These are phyloP conservation scores for Violaceomyces palustris DNA, from an alignment of 1,284 basidiomycete species.

Conservation along the genomic window DNA sequence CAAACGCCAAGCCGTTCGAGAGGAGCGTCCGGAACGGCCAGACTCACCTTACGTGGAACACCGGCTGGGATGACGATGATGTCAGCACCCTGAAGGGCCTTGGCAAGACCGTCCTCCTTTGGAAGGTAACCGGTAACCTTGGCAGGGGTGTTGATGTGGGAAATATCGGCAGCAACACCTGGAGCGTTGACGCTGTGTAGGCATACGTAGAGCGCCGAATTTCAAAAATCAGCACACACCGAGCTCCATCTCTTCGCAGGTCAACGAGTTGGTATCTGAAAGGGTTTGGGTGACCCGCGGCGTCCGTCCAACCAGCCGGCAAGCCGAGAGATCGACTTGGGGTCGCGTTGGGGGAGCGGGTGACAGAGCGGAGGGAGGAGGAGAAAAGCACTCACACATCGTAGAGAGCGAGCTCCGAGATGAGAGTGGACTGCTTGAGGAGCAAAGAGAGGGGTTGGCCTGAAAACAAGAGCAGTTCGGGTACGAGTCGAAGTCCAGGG, in stretches of 20 bases:
- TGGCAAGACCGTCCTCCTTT: conserved; percentile 70
- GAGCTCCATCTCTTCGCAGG: no score
- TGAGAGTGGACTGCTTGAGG: conserved; percentile 75
- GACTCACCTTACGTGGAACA: conserved; percentile 94
- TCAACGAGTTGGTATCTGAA: no score
- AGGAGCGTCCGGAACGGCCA: conserved; percentile 27
- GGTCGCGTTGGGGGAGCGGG: no score
- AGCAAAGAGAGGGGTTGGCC: conserved; percentile 88
- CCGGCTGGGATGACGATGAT: conserved; percentile 95
- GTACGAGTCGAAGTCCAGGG: neutral
- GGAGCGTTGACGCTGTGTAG: conserved; percentile 60
- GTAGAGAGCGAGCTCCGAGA: conserved; percentile 72
- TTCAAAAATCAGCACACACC: neutral
- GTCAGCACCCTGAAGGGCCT: conserved; percentile 76
- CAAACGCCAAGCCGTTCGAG: no score
- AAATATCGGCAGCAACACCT: conserved; percentile 90
- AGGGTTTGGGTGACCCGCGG: no score
- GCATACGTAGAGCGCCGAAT: neutral
- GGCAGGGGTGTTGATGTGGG: conserved; percentile 67
- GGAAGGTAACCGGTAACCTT: conserved; percentile 54
- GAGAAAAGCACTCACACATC: conserved; percentile 75
- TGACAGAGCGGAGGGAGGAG: neutral
- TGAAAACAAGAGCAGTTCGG: neutral
- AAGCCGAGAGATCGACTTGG: no score
- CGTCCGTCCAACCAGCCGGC: no score